These are phyloP conservation scores for Exophiala oligosperma DNA, from an alignment of 2,329 filamentous ascomycete genomes.

Conservation along the genomic window DNA sequence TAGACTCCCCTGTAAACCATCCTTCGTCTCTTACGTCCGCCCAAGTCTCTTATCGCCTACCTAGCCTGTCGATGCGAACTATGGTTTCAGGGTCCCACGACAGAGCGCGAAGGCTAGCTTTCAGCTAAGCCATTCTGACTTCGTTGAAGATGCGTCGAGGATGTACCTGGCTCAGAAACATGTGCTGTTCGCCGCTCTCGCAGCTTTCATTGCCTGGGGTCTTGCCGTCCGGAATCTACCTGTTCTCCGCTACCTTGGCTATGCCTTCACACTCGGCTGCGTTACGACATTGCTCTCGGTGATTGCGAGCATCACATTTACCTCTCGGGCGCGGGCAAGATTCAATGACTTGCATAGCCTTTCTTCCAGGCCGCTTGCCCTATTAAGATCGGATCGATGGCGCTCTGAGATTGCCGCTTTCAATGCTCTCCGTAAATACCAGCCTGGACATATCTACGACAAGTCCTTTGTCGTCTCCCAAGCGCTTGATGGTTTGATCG, in stretches of 20 bases:
- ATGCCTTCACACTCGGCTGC: slow-evolving; percentile 76
- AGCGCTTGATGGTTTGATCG: slow-evolving; percentile 75
- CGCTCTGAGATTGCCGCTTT: slow-evolving; percentile 66
- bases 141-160: slow-evolving; percentile 18
- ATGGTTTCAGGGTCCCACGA: slow-evolving; percentile 14
- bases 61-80: neutral
- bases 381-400: slow-evolving; percentile 67
- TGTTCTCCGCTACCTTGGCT: slow-evolving; percentile 76
- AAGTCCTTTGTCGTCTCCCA: slow-evolving; percentile 75
- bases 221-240: slow-evolving; percentile 82
- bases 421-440: slow-evolving; percentile 65
- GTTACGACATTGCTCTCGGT: slow-evolving; percentile 58
- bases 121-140: slow-evolving; percentile 8
- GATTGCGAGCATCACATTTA: slow-evolving; percentile 54
- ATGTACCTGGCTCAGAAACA: slow-evolving; percentile 49
- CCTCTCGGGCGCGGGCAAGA: slow-evolving; percentile 33
- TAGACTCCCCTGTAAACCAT: neutral
- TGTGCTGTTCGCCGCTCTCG: slow-evolving; percentile 42
- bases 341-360: slow-evolving; percentile 44
- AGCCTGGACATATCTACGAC: slow-evolving; percentile 69
- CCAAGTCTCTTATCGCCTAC: neutral
- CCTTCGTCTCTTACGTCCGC: neutral
- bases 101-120: slow-evolving; percentile 13
- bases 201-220: slow-evolving; percentile 76
- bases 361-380: slow-evolving; percentile 48